Base-by-base conservation (phyloP, 139 green algal genomes). In the Dunaliella sp. region DNA sequence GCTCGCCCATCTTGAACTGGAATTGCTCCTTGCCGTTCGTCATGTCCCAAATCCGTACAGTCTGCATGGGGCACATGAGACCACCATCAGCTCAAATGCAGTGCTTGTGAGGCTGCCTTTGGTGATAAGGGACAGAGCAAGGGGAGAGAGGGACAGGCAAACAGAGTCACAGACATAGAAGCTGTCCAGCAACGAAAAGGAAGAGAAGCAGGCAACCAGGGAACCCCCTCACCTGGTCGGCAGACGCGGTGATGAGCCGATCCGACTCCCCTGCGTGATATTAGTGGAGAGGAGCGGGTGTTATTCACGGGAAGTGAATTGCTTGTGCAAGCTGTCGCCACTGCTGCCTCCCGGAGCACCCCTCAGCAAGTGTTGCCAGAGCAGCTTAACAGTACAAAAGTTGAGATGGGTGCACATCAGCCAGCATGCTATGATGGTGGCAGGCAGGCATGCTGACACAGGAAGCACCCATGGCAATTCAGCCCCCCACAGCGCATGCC, bases 11-110 rank as follows among this genome's bases (percentile, higher is more conserved):
- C 33, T 94, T 80, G 87, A 98, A 97, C 22, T 94, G 95, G 86
- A 93, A 95, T 32, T 97, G 92, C 89, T 95, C 90, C 85, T 95
- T 88, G 37, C 98, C 98, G 2, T 90, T 98, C 30, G 93, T 84
- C 38, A 98, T 88, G 83, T 98, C 93, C 98, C 98, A 99, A 2
- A 99, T 93, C 88, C 94, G 94, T 1, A 95, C 93, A 0, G 94
- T 97, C 76, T 93, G 48, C 48, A 65, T 38, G 48, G 7, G 16
- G 48, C 7, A 7, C 48, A 65, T 26, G 7, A 65, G 48, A 16
- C 48, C 7, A 65, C 48, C n/a, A n/a, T n/a, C n/a, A n/a, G n/a
- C n/a, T n/a, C n/a, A n/a, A n/a, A n/a, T n/a, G n/a, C n/a, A n/a
- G n/a, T n/a, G n/a, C n/a, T n/a, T n/a, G n/a, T n/a, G n/a, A n/a